Base-by-base conservation (phyloP, 768 basidiomycete genomes). In the Strobilomyces confusus region DNA sequence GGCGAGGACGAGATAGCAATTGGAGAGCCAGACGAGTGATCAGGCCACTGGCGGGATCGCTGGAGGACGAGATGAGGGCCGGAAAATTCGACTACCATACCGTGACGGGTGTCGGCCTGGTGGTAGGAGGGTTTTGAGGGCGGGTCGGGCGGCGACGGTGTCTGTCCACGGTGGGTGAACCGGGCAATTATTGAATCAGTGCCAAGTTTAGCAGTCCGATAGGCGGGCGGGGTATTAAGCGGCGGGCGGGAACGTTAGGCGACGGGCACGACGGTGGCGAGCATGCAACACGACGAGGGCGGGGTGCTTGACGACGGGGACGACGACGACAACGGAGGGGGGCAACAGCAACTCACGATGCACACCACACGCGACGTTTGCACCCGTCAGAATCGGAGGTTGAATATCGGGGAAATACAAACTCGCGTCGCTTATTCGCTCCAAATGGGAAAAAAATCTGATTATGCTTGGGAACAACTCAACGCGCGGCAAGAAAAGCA, bases 21-120 rank as follows among this genome's bases (percentile, higher is more conserved):
- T n/a, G 58, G 44, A 11, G 53, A 61, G 14, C 40, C 38, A 34
- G 60, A 45, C 9, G 55, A 37, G 44, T 59, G 60, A 62, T 72
- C 68, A 47, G 65, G 63, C 68, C 71, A 75, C 44, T 65, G 73
- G 51, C 64, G 69, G 37, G 71, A 52, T 52, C 65, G 71, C 47
- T 72, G 59, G 48, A 59, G 41, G 48, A 63, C 56, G 17, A 58
- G 54, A 23, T 68, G 70, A 38, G 72, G 67, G 26, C 65, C 51
- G 44, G 66, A 60, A 43, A 62, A 48, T 12, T 70, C 71, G 56
- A 53, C 48, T 6, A 68, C 71, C 71, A 72, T 70, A 34, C 25
- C 49, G 36, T 25, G 20, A 43, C 30, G 23, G 26, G 30, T 34
- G 37, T 51, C 48, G 26, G 30, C 13, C 48, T 43, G 33, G 36